Evolutionary conservation across 202 grass and related monocot species (phyloP), one percentile per base, ranked within the genome.

Genomic region (Zoysia matrella): DNA sequence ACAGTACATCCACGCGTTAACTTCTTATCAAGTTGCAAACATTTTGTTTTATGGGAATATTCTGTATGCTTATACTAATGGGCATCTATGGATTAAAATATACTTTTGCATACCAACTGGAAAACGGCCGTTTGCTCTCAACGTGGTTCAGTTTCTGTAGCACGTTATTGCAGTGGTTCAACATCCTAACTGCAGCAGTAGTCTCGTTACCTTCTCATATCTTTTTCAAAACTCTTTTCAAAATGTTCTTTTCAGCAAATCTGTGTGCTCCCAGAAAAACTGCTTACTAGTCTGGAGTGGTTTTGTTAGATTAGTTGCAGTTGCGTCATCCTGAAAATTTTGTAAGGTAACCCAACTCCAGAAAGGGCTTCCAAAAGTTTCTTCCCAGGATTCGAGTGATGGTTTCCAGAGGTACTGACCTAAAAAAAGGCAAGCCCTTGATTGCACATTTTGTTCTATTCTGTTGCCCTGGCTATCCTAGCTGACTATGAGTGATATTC

Each of bases 311-410:
- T 36, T 69, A 80, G 80, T 86, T 47, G 70, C 55, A 63, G 22
- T 30, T 30, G 22, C 22, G 22, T 80, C 52, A 52, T 12, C 52
- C 69, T 58, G 65, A 53, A 5, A 80, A 57, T 69, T 75, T 8
- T 81, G 52, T 71, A 81, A 54, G 78, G 71, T 71, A 82, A 65
- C 55, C 85, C 64, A 86, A 52, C 53, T 30, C 8, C 16, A 61
- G 84, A 86, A 80, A 86, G 71, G 77, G 63, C 53, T 69, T n/a
- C 39, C n/a, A 16, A 69, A 75, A n/a, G 47, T 74, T 48, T 70
- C 39, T 51, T 69, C 53, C 41, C 12, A 51, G 44, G 70, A 61
- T 30, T 67, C 22, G 52, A 71, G 43, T 64, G 46, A n/a, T 57
- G 47, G 48, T 47, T 75, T 88, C 46, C 55, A 56, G 22, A 80